Conservation (phyloP, 2,329 filamentous ascomycete genomes). For the Fusarium guadeloupense region DNA sequence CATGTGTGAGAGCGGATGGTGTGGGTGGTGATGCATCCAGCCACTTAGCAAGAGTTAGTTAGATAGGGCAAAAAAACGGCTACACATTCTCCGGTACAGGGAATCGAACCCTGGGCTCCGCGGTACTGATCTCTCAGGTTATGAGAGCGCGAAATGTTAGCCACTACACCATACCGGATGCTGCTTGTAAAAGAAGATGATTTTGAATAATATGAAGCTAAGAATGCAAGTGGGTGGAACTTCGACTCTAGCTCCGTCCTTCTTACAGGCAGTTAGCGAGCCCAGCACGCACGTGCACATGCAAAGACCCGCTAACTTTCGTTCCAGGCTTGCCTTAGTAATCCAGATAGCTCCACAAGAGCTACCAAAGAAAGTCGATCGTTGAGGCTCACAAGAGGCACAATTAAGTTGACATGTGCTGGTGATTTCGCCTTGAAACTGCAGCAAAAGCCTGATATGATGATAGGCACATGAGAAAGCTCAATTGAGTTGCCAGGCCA, state of each 20-base stretch:
- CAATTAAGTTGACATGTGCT: neutral
- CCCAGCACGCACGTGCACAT: neutral
- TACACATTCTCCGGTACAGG: neutral
- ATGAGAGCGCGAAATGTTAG: conserved; percentile 45
- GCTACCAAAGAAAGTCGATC: conserved; percentile 16
- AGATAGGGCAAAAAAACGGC: neutral
- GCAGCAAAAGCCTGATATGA: neutral
- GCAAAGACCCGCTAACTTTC: neutral
- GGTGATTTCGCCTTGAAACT: neutral
- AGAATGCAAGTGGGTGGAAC: no score
- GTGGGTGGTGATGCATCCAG: conserved; percentile 21
- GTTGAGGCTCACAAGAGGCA: neutral
- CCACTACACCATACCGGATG: conserved; percentile 45
- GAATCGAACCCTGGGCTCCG: conserved; percentile 5
- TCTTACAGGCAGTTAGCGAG: neutral
- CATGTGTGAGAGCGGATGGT: conserved; percentile 2
- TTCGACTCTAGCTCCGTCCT: neutral
- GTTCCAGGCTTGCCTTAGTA: no score
- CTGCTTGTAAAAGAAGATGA: neutral
- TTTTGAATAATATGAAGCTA: neutral
- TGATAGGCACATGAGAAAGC: neutral
- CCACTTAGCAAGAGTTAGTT: neutral
- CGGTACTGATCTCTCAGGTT: conserved; percentile 28
- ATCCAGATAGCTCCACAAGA: no score
- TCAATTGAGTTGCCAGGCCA: conserved; percentile 5